A percentile compares a stretch with the other conserved stretches of the same genome.
Evolutionary conservation across 352 stramenopile genomes (phyloP).

Genomic region (Phytophthora tubulina): DNA sequence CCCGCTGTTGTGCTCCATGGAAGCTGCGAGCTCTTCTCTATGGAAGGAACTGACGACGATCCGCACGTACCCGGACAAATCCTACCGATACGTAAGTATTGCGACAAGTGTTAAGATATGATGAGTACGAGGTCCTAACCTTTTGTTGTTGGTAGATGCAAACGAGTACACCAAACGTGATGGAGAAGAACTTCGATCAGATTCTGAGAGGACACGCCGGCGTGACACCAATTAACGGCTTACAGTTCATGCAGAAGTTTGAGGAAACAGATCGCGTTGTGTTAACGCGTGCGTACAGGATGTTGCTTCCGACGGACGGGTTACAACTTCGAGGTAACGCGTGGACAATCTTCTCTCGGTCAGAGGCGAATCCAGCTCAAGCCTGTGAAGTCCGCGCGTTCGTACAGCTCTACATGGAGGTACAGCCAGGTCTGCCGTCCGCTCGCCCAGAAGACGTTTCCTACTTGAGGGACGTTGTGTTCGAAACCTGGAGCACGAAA

Average conservation of each 20-base stretch:
- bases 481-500: constrained; percentile 37
- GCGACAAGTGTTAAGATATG: too few species aligned
- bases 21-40: constrained; percentile 19
- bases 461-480: constrained; percentile 25
- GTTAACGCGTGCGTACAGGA: constrained; percentile 21
- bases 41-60: constrained; percentile 40
- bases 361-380: constrained; percentile 3
- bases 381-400: constrained; percentile 23
- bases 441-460: constrained; percentile 24
- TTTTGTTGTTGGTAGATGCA: constrained; percentile 27
- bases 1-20: constrained; percentile 26
- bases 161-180: constrained; percentile 22
- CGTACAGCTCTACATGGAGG: constrained; percentile 37
- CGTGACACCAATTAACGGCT: constrained; percentile 26
- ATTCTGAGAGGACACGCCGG: constrained; percentile 19
- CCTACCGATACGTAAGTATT: constrained; percentile 46
- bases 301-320: constrained; percentile 34
- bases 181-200: constrained; percentile 44
- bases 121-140: not conserved
- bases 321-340: constrained; percentile 21
- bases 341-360: constrained; percentile 34
- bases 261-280: constrained; percentile 37
- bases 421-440: constrained; percentile 12
- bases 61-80: constrained; percentile 35
- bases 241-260: constrained; percentile 48